phyloP scores from a whole-genome alignment of 1,139 yeast genomes.

The Pichia sp. region DNA sequence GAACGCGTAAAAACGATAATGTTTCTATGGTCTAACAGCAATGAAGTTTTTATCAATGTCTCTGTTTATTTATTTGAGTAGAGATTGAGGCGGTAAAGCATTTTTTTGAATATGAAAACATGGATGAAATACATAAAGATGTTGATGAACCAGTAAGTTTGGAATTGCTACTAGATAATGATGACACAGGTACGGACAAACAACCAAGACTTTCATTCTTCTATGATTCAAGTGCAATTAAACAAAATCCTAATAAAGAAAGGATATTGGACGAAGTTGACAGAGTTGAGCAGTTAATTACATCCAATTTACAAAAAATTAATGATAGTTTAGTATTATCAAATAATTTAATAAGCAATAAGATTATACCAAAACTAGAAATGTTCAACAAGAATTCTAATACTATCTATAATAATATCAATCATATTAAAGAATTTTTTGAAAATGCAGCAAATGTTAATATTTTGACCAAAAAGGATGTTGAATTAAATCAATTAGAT shows the following conservation, averaged over 20 bases:
- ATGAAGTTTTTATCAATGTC: too few species aligned
- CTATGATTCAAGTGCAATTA: constrained; percentile 21
- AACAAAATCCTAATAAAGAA: constrained; percentile 24
- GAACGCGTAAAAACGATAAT: too few species aligned
- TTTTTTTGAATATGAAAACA: too few species aligned
- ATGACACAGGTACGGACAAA: constrained; percentile 14
- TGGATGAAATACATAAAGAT: too few species aligned
- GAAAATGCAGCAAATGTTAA: constrained; percentile 66
- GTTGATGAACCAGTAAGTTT: neutral
- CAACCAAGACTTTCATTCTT: constrained; percentile 27
- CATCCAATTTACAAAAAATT: constrained; percentile 70
- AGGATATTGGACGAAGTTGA: constrained; percentile 46
- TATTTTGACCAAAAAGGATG: constrained; percentile 23
- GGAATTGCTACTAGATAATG: neutral
- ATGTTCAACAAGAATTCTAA: constrained; percentile 50
- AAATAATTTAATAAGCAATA: constrained; percentile 56
- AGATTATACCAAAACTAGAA: constrained; percentile 55
- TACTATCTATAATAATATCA: constrained; percentile 53
- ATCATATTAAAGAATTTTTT: constrained; percentile 70
- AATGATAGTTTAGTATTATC: constrained; percentile 65
- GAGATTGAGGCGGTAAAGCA: too few species aligned
- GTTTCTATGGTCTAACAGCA: too few species aligned
- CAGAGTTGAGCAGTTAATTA: constrained; percentile 73
- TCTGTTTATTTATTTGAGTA: too few species aligned
- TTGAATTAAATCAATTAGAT: constrained; percentile 4